Evolutionary conservation across 495 filamentous ascomycete species (phyloP).

Genomic region (Niebla homalea): DNA sequence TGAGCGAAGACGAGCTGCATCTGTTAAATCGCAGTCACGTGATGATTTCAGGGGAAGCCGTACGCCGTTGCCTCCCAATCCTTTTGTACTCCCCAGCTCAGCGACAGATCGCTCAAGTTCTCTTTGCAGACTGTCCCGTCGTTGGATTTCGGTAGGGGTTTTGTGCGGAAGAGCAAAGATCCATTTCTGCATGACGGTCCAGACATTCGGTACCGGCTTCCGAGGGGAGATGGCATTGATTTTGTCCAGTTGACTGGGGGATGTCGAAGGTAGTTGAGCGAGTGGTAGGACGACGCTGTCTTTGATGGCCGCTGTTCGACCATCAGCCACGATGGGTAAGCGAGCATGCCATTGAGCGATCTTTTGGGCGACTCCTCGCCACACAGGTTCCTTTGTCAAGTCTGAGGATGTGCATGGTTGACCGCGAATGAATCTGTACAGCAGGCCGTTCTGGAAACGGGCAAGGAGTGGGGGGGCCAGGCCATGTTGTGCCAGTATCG

Average conservation of each 20-base stretch:
- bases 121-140: conserved; percentile 53
- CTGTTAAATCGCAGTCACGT: conserved; percentile 14
- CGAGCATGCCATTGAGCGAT: conserved; percentile 89
- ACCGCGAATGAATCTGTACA: conserved; percentile 83
- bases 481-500: conserved; percentile 59
- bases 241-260: not conserved
- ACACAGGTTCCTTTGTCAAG: conserved; percentile 55
- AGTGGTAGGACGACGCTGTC: conserved; percentile 18
- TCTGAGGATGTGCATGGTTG: conserved; percentile 66
- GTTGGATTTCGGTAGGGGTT: conserved; percentile 49
- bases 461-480: conserved; percentile 81
- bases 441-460: conserved; percentile 88
- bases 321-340: conserved; percentile 35
- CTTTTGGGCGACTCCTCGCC: conserved; percentile 66
- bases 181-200: conserved; percentile 94
- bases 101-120: conserved; percentile 59
- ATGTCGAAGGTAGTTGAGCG: not conserved
- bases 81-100: conserved; percentile 58
- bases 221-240: conserved; percentile 45
- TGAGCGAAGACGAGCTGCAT: conserved; percentile 77
- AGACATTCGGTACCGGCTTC: conserved; percentile 63
- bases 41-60: conserved; percentile 16
- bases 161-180: conserved; percentile 66
- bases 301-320: conserved; percentile 15
- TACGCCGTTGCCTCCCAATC: conserved; percentile 61